Evolutionary conservation across 805 yeast genomes (phyloP), one percentile per base, ranked within the genome.

Genomic region (Starmerella lactis-condensi): DNA sequence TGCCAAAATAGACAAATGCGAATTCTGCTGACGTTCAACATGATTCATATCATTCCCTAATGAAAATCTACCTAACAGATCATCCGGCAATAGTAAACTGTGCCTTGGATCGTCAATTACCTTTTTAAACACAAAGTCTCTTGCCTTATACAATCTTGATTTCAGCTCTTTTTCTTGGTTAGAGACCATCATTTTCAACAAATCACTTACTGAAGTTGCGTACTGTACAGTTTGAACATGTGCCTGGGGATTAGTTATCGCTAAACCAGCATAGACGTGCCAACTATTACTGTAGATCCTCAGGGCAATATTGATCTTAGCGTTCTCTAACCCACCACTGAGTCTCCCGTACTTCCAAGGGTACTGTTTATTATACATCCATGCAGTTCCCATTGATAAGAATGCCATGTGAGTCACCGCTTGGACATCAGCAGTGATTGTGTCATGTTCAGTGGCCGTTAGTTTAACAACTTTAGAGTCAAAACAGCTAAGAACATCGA

Each of bases 361-460:
- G 50, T 81, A 89, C 50, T 76, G 74, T 46, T 73, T 65, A 39
- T 65, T 61, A 28, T 72, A 67, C 42, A 67, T 75, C 98, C 98
- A 89, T 5, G 96, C 96, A 6, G 72, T 70, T 4, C 98, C 98
- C 98, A 89, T 89, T 34, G 91, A 74, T 36, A 89, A 59, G 48
- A 89, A 89, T 0, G 95, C 96, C 9, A 95, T 95, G 51, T 89
- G 98, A 0, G 98, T 89, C 12, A 85, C 93, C 0, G 96, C 96
- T 53, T 89, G 98, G 2, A 96, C 89, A 51, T 89, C 98, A 0
- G 98, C 98, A 1, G 98, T 85, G 39, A 89, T 85, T 44, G 66
- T 69, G 52, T 89, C 98, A 51, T 89, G 98, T 49, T 83, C 83
- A 32, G 67, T 63, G n/a, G 89, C 93, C 0, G 79, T 62, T 20